A percentile compares a stretch with the other conserved stretches of the same genome.
Conservation (phyloP, 768 basidiomycete genomes). For the Lentinus brumalis region DNA sequence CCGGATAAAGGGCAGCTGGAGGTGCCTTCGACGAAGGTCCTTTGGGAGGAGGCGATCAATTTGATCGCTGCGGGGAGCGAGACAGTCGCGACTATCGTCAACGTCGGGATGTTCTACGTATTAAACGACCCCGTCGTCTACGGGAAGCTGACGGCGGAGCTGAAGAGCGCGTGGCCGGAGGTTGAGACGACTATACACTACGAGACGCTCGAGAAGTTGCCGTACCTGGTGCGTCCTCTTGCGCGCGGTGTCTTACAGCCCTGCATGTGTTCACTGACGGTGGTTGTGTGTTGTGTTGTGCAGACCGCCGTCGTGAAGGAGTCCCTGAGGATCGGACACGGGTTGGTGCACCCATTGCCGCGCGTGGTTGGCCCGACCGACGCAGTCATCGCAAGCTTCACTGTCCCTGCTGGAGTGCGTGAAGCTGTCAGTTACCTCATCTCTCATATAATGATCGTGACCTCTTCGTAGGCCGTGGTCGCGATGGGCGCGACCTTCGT, state of each 20-base stretch:
- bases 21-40: neutral
- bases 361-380: conserved; percentile 40
- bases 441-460: neutral
- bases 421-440: neutral
- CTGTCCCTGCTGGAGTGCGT: conserved; percentile 43
- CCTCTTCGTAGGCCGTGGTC: conserved; percentile 38
- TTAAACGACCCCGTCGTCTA: conserved; percentile 35
- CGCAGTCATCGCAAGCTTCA: conserved; percentile 36
- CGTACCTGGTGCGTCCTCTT: conserved; percentile 43
- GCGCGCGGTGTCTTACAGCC: no score
- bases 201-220: conserved; percentile 45
- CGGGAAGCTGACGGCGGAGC: conserved; percentile 32
- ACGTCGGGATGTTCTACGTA: conserved; percentile 37
- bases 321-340: conserved; percentile 44
- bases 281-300: no score
- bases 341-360: conserved; percentile 41
- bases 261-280: no score
- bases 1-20: neutral
- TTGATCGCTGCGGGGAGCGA: conserved; percentile 46
- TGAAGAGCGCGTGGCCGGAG: conserved; percentile 45
- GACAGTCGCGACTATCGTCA: conserved; percentile 44
- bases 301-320: conserved; percentile 53
- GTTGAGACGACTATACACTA: conserved; percentile 31
- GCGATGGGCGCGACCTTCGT: conserved; percentile 42
- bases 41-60: conserved; percentile 26